Base-by-base conservation (phyloP, 352 stramenopile species). In the Aphanomyces astaci region DNA sequence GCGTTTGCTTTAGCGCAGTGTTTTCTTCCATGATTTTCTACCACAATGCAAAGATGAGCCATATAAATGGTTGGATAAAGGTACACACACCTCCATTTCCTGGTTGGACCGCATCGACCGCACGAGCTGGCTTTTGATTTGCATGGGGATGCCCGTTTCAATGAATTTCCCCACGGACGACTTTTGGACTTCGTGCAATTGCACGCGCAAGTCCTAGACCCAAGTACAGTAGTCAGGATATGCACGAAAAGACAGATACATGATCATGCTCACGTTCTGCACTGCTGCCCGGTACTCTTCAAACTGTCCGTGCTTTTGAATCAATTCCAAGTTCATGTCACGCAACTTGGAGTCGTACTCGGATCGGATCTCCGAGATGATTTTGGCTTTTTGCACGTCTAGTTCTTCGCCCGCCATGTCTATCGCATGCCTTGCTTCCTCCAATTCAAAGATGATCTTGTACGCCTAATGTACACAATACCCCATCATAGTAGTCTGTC, bases 271-370 rank as follows among this genome's bases (percentile, higher is more conserved):
- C 39, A 71, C 64, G 27, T 65, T 74, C 59, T 90, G 80, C 70
- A 92, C 80, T 24, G 72, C 67, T 15, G 76, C 66, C 17, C 82
- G 79, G 53, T 83, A 89, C 31, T 81, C 78, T 3, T 86, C 80
- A 19, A 92, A 92, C 32, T 87, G 75, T 4, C 83, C 77, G 57
- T 89, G 75, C 30, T 81, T 86, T 19, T 75, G 56, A 5, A 88
- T 53, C 5, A 92, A 43, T 15, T 88, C 74, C 0, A 75, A 60
- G 25, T 84, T 78, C 71, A 89, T 80, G 0, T 76, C 70, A 2
- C 71, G 73, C 9, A 92, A 67, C 22, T 84, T 82, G n/a, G 73
- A 56, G n/a, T 86, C 79, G 71, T 84, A 92, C 11, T 81, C 79
- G 15, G 70, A 64, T 7, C 72, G 72, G 13, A 92, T 69, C 13